phyloP scores from a whole-genome alignment of 2,329 filamentous ascomycete species.

The Bertia moriformis region DNA sequence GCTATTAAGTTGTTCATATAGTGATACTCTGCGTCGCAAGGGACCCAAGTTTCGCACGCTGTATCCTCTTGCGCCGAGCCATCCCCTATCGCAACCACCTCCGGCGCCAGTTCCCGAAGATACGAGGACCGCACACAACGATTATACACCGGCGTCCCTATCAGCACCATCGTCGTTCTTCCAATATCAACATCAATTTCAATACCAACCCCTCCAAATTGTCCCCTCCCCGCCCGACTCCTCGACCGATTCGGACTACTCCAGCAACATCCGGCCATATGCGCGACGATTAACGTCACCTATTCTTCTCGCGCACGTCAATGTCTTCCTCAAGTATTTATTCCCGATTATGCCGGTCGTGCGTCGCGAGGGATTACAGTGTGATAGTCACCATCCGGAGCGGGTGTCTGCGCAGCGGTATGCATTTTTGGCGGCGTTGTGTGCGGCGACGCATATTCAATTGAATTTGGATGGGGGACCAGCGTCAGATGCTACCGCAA shows the following conservation, averaged over 20 bases:
- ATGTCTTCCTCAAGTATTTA: constrained; percentile 22
- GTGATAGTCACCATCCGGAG: constrained; percentile 11
- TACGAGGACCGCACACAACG: not conserved
- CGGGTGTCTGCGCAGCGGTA: constrained; percentile 16
- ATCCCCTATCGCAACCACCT: constrained; percentile 13
- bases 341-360: constrained; percentile 27
- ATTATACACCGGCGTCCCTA: not conserved
- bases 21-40: constrained; percentile 18
- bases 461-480: constrained; percentile 18
- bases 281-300: constrained; percentile 11
- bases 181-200: not conserved
- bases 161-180: not conserved
- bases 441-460: constrained; percentile 26
- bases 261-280: too few relatives aligned
- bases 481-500: not conserved
- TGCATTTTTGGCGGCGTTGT: constrained; percentile 22
- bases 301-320: constrained; percentile 19
- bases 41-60: constrained; percentile 21
- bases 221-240: not conserved
- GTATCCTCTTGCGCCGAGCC: constrained; percentile 18
- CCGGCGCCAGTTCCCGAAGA: not conserved
- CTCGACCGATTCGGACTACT: not conserved
- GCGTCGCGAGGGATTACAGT: constrained; percentile 15
- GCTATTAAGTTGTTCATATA: constrained; percentile 21
- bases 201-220: not conserved